Evolutionary conservation across 495 filamentous ascomycete species (phyloP).

Genomic region (Tuber brumale): DNA sequence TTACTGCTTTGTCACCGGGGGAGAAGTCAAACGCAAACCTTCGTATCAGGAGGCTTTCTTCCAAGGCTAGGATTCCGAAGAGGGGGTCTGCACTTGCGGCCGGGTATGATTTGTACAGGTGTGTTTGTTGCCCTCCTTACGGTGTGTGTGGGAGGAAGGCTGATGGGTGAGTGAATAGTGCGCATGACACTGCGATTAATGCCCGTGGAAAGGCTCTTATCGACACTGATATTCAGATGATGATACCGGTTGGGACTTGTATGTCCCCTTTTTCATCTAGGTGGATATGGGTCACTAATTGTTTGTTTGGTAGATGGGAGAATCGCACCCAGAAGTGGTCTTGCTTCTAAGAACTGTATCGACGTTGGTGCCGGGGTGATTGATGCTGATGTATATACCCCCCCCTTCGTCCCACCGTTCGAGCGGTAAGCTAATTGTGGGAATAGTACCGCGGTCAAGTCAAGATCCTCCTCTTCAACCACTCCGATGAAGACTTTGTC

Average conservation of each 20-base stretch:
- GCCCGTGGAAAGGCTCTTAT: slow-evolving; percentile 77
- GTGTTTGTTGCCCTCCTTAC: background rate
- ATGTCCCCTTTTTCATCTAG: slow-evolving; percentile 40
- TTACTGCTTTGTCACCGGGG: slow-evolving; percentile 7
- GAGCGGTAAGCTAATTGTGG: background rate
- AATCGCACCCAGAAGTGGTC: slow-evolving; percentile 82
- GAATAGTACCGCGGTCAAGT: slow-evolving; percentile 73
- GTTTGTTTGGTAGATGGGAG: slow-evolving; percentile 61
- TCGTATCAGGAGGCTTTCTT: slow-evolving; percentile 76
- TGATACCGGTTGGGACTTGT: slow-evolving; percentile 83
- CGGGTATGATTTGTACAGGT: slow-evolving; percentile 79
- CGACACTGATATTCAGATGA: slow-evolving; percentile 83
- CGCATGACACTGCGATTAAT: slow-evolving; percentile 66
- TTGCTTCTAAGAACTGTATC: slow-evolving; percentile 89
- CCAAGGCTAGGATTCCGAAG: slow-evolving; percentile 67
- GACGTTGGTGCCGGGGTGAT: slow-evolving; percentile 93
- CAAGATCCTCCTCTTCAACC: slow-evolving; percentile 91
- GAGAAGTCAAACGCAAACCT: slow-evolving; percentile 44
- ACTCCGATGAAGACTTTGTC: slow-evolving; percentile 71
- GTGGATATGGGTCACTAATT: slow-evolving; percentile 6
- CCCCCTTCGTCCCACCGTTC: background rate
- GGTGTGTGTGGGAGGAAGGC: background rate
- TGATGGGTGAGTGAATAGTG: slow-evolving; percentile 44
- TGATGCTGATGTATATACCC: slow-evolving; percentile 60
- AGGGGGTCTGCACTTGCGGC: slow-evolving; percentile 83